phyloP scores from a whole-genome alignment of 1,284 basidiomycete genomes.

The Ceratobasidium theobromae region DNA sequence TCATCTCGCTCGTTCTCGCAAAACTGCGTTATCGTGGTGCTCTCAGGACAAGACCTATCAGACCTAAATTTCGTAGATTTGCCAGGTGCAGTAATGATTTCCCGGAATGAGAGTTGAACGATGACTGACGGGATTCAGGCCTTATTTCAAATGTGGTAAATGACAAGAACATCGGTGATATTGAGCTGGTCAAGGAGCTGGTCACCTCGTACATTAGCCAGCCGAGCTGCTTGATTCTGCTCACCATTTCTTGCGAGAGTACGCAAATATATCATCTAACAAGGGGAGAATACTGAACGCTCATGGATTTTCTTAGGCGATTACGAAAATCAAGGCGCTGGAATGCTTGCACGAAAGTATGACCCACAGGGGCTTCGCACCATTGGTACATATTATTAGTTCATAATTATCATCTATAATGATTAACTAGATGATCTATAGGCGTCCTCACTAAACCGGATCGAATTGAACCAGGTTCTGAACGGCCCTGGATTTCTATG shows the following conservation, averaged over 20 bases:
- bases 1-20: slow-evolving; percentile 52
- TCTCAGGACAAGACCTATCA: slow-evolving; percentile 64
- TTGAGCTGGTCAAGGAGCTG: slow-evolving; percentile 62
- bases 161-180: slow-evolving; percentile 55
- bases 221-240: slow-evolving; percentile 65
- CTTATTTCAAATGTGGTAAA: slow-evolving; percentile 62
- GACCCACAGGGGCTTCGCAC: slow-evolving; percentile 65
- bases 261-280: slow-evolving; percentile 37
- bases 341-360: slow-evolving; percentile 55
- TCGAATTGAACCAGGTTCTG: slow-evolving; percentile 63
- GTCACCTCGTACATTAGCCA: slow-evolving; percentile 62
- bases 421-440: slow-evolving; percentile 40
- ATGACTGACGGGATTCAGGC: no score
- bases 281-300: neutral
- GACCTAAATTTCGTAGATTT: slow-evolving; percentile 73
- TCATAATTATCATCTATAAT: neutral
- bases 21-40: slow-evolving; percentile 64
- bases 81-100: slow-evolving; percentile 55
- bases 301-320: slow-evolving; percentile 52
- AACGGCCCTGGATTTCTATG: slow-evolving; percentile 59
- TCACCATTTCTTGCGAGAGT: slow-evolving; percentile 76
- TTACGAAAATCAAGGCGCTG: slow-evolving; percentile 72
- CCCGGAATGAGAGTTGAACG: no score
- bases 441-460: slow-evolving; percentile 84
- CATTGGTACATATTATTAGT: slow-evolving; percentile 52